Percentiles rank a stretch among this genome's conserved stretches.
Conservation (phyloP, 352 stramenopile species). For the Pythium sukuiense region DNA sequence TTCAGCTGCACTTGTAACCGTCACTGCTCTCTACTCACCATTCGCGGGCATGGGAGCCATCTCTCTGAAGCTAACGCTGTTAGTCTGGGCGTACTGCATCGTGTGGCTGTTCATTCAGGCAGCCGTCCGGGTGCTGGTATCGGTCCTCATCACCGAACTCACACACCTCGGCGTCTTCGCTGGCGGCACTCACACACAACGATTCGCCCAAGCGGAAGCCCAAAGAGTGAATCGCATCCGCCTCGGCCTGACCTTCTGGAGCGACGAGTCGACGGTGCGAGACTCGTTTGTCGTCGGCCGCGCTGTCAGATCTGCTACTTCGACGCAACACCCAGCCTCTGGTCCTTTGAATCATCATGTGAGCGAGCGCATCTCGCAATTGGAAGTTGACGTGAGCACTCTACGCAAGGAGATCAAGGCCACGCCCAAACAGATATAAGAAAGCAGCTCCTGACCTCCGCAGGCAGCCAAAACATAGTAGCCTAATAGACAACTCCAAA, state of each 20-base stretch:
- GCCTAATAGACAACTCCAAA: too few species aligned
- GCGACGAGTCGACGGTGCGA: constrained; percentile 66
- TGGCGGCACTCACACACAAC: constrained; percentile 13
- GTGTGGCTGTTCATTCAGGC: constrained; percentile 90
- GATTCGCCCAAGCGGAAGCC: constrained; percentile 37
- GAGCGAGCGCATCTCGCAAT: too few species aligned
- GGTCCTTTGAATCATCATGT: background rate
- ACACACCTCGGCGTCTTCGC: constrained; percentile 45
- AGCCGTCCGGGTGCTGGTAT: constrained; percentile 62
- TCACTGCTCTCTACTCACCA: constrained; percentile 76
- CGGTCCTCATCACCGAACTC: constrained; percentile 53
- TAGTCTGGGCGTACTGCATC: constrained; percentile 90
- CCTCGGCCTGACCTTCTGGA: constrained; percentile 61
- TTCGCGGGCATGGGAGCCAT: constrained; percentile 80
- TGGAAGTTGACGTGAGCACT: background rate
- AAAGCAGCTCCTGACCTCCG: too few species aligned
- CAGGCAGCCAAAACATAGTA: too few species aligned
- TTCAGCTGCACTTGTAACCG: constrained; percentile 35
- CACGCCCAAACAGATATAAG: background rate
- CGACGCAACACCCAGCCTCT: background rate
- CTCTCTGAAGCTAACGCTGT: constrained; percentile 60
- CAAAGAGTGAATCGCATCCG: constrained; percentile 80
- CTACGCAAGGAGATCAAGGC: background rate
- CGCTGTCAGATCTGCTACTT: constrained; percentile 35
- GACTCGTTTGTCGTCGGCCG: constrained; percentile 80